Evolutionary conservation across 164 flowering plant species (phyloP), one percentile per base, ranked within the genome.

Genomic region (Euptelea pleiosperma): DNA sequence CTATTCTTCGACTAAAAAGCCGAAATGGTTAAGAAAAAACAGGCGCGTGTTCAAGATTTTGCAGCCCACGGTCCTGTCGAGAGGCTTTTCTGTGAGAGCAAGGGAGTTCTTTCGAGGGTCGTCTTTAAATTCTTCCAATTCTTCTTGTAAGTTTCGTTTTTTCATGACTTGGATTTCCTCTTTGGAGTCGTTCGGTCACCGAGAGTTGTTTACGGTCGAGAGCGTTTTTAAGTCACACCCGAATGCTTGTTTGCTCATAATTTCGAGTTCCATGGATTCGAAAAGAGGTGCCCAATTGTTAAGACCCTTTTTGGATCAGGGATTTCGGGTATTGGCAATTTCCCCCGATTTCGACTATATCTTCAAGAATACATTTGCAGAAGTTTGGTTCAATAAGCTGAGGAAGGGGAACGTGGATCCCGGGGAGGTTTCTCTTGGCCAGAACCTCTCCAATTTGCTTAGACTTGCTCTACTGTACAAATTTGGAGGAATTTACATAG

Each of bases 81-180:
- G 29, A 50, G 46, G 24, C 30, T 89, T 85, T 62, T 60, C 80
- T 0, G 47, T 34, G 1, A 76, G 78, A 61, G 70, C 73, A 15
- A 69, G 62, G 53, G 67, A 65, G 8, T 87, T 90, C 70, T 73
- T 90, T 22, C 26, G 16, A 18, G 64, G 62, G 41, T 49, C 63
- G 39, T 52, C 55, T 6, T 61, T 36, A 22, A 58, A 58, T 42
- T 60, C 69, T 26, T 51, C 66, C 11, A 61, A 61, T 42, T 66
- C 73, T n/a, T 41, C 72, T 0, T 91, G 98, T 45, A 51, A 79
- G 75, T 31, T 67, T 48, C 70, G 78, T 30, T 80, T 91, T 55
- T 91, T 91, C 66, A 82, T 91, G 91, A 91, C 96, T 55, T 88
- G 97, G 97, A 90, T 92, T 53, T 82, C 92, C 41, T 77, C 93